Conservation (phyloP, 176 grass and related monocot genomes). For the Thalia dealbata region DNA sequence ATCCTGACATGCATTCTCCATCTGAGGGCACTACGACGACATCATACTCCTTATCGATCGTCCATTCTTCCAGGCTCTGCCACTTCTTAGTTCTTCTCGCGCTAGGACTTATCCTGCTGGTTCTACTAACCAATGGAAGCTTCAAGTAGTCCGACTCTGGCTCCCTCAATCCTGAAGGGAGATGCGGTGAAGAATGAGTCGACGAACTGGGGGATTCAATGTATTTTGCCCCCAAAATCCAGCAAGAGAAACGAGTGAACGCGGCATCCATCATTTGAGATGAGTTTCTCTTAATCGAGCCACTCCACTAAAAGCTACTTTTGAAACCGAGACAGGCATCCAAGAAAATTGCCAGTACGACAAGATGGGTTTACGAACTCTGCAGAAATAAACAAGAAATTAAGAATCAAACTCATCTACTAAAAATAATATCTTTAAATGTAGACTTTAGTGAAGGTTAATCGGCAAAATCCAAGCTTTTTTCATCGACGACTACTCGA, state of each 20-base stretch:
- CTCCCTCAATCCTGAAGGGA: slow-evolving; percentile 3
- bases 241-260: slow-evolving; percentile 7
- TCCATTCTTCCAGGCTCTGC: neutral
- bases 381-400: too few species aligned
- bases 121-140: neutral
- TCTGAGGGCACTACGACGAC: slow-evolving; percentile 6
- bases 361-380: too few species aligned
- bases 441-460: too few species aligned
- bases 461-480: too few species aligned
- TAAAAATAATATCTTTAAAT: too few species aligned
- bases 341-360: too few species aligned
- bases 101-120: neutral
- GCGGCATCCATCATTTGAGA: neutral
- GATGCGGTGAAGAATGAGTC: neutral
- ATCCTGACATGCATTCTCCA: slow-evolving; percentile 7
- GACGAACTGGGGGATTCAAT: neutral
- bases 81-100: slow-evolving; percentile 1
- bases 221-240: slow-evolving; percentile 17
- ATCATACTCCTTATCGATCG: slow-evolving; percentile 8
- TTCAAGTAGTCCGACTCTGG: neutral
- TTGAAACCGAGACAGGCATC: too few species aligned
- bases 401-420: too few species aligned
- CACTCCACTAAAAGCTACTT: too few species aligned
- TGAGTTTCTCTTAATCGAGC: too few species aligned
- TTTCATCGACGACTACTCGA: too few species aligned